phyloP scores from a whole-genome alignment of 306 rosid genomes.

The Dicorynia guianensis region DNA sequence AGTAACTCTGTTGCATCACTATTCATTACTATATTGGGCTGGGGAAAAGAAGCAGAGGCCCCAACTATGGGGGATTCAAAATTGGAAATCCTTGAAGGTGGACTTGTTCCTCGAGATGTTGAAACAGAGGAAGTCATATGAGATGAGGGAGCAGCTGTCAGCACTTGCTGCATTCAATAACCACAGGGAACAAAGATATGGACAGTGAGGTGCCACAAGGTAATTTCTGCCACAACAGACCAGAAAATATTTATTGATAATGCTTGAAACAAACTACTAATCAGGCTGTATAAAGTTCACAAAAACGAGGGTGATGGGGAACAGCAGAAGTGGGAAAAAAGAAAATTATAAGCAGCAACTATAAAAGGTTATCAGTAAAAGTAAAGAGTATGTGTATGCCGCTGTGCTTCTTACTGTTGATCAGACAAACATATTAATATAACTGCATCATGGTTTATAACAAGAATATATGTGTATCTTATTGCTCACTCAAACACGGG shows the following conservation, averaged over 20 bases:
- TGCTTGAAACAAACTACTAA: conserved; percentile 35
- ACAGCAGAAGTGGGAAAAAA: conserved; percentile 20
- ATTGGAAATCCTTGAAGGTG: conserved; percentile 54
- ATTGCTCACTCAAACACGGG: conserved; percentile 6
- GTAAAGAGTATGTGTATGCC: background rate
- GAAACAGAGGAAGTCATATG: conserved; percentile 63
- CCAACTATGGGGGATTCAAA: conserved; percentile 58
- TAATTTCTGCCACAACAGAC: conserved; percentile 38
- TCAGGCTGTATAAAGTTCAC: conserved; percentile 10
- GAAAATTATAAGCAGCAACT: conserved; percentile 4
- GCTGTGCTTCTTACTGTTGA: background rate
- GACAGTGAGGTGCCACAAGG: conserved; percentile 37
- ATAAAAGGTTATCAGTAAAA: background rate
- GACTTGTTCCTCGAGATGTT: conserved; percentile 56
- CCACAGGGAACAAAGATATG: conserved; percentile 31
- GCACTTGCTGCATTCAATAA: conserved; percentile 48
- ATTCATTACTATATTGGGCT: conserved; percentile 51
- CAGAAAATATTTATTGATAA: conserved; percentile 28
- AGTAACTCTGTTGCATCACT: conserved; percentile 61
- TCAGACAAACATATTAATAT: conserved; percentile 9
- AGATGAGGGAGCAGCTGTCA: conserved; percentile 44
- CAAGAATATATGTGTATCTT: conserved; percentile 19
- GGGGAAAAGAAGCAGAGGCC: conserved; percentile 59
- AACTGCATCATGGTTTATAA: background rate
- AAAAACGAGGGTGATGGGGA: background rate